Evolutionary conservation across 148 eudicot genomes (phyloP), one percentile per base, ranked within the genome.

Genomic region (Camellia lanceoleosa): DNA sequence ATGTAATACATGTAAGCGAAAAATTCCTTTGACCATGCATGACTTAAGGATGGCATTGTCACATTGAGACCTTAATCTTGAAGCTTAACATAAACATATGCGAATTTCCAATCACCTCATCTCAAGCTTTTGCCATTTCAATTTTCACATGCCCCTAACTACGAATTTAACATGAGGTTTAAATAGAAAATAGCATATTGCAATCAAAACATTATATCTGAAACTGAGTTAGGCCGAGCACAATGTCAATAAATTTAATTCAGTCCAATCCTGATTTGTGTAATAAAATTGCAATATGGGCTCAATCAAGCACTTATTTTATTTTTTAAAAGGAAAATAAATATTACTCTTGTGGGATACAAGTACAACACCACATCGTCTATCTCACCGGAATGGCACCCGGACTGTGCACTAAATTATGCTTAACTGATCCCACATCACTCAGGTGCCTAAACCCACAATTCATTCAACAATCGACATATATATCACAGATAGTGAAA

Each of bases 381-480:
- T 23, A 71, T 20, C 75, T 52, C 59, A 23, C 10, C 23, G 43
- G 23, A 71, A 72, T 51, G 58, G 16, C 75, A 72, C 41, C 75
- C 0, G 30, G n/a, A 16, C 14, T 74, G 3, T 20, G 11, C 23
- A 74, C 55, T 51, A 8, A 47, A 71, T n/a, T 30, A 30, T 30
- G 38, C 38, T 30, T 30, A 42, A 71, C 58, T 71, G 73, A 47
- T 7, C 58, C 49, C 38, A 54, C 43, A 44, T 54, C 61, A 19
- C 75, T 41, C 38, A 52, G 41, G 30, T 23, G 62, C 61, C 63
- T 30, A 30, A 66, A 52, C 11, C 73, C 73, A 30, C 15, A 13
- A 52, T 52, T 66, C 47, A 77, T 68, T 65, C 14, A 77, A 52
- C 56, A 76, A 76, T 76, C 79, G 19, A 20, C 70, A 8, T 38